Conservation (phyloP, 352 stramenopile species). For the Globisporangium parvum region DNA sequence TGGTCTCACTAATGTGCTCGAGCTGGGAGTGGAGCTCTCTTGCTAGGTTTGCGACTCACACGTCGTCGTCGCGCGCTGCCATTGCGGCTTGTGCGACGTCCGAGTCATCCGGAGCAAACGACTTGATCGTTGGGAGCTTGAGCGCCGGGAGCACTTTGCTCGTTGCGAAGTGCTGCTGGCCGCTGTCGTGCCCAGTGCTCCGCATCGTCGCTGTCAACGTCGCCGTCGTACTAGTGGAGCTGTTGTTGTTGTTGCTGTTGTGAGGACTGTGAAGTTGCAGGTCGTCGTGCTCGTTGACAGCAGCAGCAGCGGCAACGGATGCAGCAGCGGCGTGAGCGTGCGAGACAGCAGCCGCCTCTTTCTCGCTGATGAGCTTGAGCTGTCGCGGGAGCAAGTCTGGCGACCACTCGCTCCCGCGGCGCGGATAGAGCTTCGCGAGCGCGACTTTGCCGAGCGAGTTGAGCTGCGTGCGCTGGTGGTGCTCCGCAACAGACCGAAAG, state of each 20-base stretch:
- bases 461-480: conserved; percentile 43
- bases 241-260: background rate
- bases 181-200: background rate
- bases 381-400: conserved; percentile 59
- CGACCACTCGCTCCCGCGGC: conserved; percentile 66
- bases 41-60: background rate
- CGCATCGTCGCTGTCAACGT: background rate
- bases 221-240: background rate
- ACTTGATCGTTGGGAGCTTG: conserved; percentile 1
- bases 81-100: background rate
- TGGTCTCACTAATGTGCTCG: too few species aligned
- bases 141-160: background rate
- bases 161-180: background rate
- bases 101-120: background rate
- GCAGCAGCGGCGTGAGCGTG: background rate
- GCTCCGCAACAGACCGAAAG: conserved; percentile 58
- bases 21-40: too few species aligned
- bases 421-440: conserved; percentile 55
- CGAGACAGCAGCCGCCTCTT: background rate
- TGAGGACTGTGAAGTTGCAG: too few species aligned
- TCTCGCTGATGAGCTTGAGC: conserved; percentile 48
- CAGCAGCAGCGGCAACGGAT: background rate
- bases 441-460: conserved; percentile 53
- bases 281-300: background rate
- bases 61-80: background rate